Base-by-base conservation (phyloP, 441 rosid species). In the Corymbia calophylla region DNA sequence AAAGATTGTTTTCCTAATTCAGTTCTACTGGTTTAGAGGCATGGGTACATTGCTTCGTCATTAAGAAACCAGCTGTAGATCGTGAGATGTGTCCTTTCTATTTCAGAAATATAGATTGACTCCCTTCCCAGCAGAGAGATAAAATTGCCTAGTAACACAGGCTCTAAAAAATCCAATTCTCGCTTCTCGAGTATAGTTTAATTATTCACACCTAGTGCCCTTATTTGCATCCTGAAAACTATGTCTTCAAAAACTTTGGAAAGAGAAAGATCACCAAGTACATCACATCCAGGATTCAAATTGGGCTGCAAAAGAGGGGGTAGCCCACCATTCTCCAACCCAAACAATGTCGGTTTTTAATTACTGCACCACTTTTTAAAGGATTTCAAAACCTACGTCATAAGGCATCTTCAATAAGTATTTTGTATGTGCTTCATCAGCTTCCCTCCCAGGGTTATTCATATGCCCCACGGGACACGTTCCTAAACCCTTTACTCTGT, bases 171-270 rank as follows among this genome's bases (percentile, higher is more conserved):
- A 11, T 39, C 17, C 27, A 73, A 39, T 6, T 73, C 17, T 21
- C 5, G 0, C 29, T 39, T 73, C 49, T 44, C 9, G 0, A 17
- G 5, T 6, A 73, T 11, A 73, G 5, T 39, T 7, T 73, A 73
- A 23, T 47, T 12, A 39, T 73, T 73, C 17, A 39, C 51, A 73
- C 49, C 84, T 27, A 1, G 8, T 39, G 84, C 39, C 84, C 49
- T 44, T 25, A 11, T 39, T 21, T 73, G n/a, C 49, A 3, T 39
- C n/a, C 84, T 1, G 84, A 21, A 73, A 73, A 73, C 48, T 39
- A 7, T 11, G 49, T 73, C 84, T 73, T 70, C 15, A 1, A 70
- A 68, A 70, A 70, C n/a, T 44, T 73, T 39, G 82, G n/a, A 39
- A 39, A 39, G 49, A 73, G 49, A 12, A 73, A 21, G 82, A 73